Base-by-base conservation (phyloP, 257 asterid species). In the Gentiana dahurica region DNA sequence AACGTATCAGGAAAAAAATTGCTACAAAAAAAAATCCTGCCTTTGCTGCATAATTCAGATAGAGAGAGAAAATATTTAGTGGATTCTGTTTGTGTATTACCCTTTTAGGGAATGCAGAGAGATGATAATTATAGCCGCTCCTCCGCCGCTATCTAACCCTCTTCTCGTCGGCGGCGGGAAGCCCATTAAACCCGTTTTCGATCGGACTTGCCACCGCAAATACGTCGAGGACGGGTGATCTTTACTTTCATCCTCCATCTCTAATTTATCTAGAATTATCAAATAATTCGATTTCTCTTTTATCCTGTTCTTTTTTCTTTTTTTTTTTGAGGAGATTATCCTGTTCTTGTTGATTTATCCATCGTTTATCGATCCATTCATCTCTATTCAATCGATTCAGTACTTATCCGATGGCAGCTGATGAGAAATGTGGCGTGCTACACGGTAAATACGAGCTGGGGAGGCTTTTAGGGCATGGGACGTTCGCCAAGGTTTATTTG, bases 171-270 rank as follows among this genome's bases (percentile, higher is more conserved):
- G 75, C 62, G 76, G 82, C 69, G 82, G 75, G 24, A 77, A 70
- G 56, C 51, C 75, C 61, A 77, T 62, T 36, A 77, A 65, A 73
- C 78, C 73, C 57, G 47, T 58, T 50, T 75, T 90, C 70, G 94
- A 91, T 77, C 76, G 97, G 44, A 86, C 73, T 57, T 86, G 95
- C 60, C 97, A 86, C 78, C 94, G 97, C 70, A 89, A 89, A 69
- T 86, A 89, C 92, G 94, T 85, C 3, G 95, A 85, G 58, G 97
- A 88, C 94, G 97, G 97, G 83, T 85, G 94, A 88, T 67, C 24
- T 15, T 15, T 15, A 4, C 13, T 49, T 8, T 54, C 53, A 58
- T 54, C 12, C 35, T 49, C 51, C 33, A 36, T 36, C 39, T 43
- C 4, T 12, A 41, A 1, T 15, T 43, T 41, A 4, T 10, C 34